Base-by-base conservation (phyloP, 1,284 basidiomycete genomes). In the Tilletia indica region DNA sequence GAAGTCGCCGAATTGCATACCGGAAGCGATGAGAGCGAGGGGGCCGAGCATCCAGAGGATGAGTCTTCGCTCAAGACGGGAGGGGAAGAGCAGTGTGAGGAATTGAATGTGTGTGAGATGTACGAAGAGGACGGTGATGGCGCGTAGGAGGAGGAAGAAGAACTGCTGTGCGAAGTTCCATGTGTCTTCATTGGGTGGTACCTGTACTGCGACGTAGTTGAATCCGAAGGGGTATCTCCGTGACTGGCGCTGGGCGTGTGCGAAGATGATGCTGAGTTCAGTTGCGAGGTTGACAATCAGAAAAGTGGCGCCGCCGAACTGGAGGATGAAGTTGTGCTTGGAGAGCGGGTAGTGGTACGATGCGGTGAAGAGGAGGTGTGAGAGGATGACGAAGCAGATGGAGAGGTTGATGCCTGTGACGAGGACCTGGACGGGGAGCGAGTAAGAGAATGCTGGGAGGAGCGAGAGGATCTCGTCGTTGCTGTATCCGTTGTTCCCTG, bases 341-440 rank as follows among this genome's bases (percentile, higher is more conserved):
- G 94, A 93, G 54, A 99, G 90, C 0, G 94, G 93, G 88, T 92
- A 93, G 85, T 99, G 96, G 80, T 97, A 98, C 83, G 95, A 93
- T 0, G 92, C 91, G 21, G 97, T 98, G 86, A 99, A 98, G 73
- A 94, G 85, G 73, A 99, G 90, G 79, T 98, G 94, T 73, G 96
- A 89, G 79, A 96, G 87, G 39, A 99, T 90, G n/a, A 97, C 91
- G 66, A 89, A 87, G 63, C 93, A 89, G 72, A 99, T 90, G 1
- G 96, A 93, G 74, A 97, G 86, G 31, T 94, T 90, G 79, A 97
- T 89, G 66, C 94, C 94, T 4, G 90, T 91, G 70, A 96, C 87
- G 75, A 97, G 88, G 67, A 97, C 90, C 82, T 99, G 97, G 1
- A 96, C 89, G 0, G 96, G 94, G 45, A 97, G 89, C 0, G 93